Evolutionary conservation across 2,329 filamentous ascomycete genomes (phyloP).

Genomic region (Acrodontium crateriforme): DNA sequence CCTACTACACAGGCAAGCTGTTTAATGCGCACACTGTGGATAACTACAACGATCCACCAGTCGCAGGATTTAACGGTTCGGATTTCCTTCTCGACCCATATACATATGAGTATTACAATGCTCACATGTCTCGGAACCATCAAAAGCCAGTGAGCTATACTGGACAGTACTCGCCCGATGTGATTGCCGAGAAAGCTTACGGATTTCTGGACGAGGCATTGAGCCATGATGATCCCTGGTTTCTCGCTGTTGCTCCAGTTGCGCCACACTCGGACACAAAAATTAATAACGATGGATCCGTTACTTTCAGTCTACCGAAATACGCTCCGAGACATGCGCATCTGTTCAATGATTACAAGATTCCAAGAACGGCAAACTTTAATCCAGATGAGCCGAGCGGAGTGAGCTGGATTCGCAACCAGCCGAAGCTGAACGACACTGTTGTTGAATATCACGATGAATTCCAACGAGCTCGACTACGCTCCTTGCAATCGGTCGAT

Average conservation of each 20-base stretch:
- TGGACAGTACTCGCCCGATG: constrained; percentile 44
- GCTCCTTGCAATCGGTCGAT: constrained; percentile 39
- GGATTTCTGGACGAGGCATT: constrained; percentile 38
- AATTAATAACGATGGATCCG: constrained; percentile 4
- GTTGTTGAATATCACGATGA: constrained; percentile 39
- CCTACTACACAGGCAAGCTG: constrained; percentile 57
- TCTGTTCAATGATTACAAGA: constrained; percentile 45
- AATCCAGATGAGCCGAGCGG: constrained; percentile 41
- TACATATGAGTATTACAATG: constrained; percentile 54
- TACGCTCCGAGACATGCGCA: constrained; percentile 38
- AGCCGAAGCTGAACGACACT: constrained; percentile 32
- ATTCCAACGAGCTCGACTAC: constrained; percentile 37
- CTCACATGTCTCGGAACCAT: constrained; percentile 30
- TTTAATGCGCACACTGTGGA: constrained; percentile 47
- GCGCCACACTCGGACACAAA: constrained; percentile 17
- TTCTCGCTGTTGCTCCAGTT: constrained; percentile 18
- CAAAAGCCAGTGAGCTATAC: constrained; percentile 41
- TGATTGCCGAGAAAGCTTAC: constrained; percentile 45
- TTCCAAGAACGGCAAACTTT: constrained; percentile 51
- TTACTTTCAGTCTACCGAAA: constrained; percentile 7
- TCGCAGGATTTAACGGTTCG: constrained; percentile 43
- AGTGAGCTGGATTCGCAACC: constrained; percentile 32
- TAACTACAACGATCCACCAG: constrained; percentile 47
- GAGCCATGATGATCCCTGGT: constrained; percentile 14
- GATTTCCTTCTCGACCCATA: constrained; percentile 44